Evolutionary conservation across 1,139 yeast species (phyloP).

Genomic region (Blastobotrys illinoisensis): DNA sequence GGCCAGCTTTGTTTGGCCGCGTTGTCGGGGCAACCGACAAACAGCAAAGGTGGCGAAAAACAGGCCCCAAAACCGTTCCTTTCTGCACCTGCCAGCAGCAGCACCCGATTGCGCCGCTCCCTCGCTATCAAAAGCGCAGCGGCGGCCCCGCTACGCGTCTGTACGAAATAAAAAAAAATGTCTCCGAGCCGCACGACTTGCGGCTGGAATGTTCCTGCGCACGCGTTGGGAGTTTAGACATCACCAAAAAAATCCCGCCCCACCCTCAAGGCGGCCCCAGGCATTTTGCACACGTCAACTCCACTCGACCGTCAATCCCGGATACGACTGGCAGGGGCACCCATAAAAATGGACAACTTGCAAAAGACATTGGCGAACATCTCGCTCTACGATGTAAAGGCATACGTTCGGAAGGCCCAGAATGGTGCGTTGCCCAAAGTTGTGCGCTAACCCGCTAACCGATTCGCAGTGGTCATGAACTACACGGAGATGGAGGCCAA

Average conservation of each 20-base stretch:
- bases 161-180: too few species aligned
- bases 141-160: too few species aligned
- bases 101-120: too few species aligned
- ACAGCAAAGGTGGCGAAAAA: not conserved
- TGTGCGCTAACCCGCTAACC: too few species aligned
- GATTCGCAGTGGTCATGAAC: conserved; percentile 78
- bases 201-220: not conserved
- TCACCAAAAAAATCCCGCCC: not conserved
- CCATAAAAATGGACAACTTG: conserved; percentile 50
- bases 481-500: conserved; percentile 93
- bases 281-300: not conserved
- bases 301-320: not conserved
- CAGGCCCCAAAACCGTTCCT: not conserved
- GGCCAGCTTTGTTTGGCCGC: not conserved
- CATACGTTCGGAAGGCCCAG: conserved; percentile 96
- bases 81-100: too few species aligned
- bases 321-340: not conserved
- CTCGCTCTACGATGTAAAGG: conserved; percentile 90
- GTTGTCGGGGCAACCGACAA: not conserved
- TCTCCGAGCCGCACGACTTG: not conserved
- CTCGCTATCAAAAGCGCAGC: too few species aligned
- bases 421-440: conserved; percentile 62
- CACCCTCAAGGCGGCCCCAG: not conserved
- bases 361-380: conserved; percentile 75
- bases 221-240: not conserved